A percentile compares a stretch with the other conserved stretches of the same genome.
These are phyloP conservation scores for Megacollybia platyphylla DNA, from an alignment of 1,284 basidiomycete genomes.

Conservation along the genomic window DNA sequence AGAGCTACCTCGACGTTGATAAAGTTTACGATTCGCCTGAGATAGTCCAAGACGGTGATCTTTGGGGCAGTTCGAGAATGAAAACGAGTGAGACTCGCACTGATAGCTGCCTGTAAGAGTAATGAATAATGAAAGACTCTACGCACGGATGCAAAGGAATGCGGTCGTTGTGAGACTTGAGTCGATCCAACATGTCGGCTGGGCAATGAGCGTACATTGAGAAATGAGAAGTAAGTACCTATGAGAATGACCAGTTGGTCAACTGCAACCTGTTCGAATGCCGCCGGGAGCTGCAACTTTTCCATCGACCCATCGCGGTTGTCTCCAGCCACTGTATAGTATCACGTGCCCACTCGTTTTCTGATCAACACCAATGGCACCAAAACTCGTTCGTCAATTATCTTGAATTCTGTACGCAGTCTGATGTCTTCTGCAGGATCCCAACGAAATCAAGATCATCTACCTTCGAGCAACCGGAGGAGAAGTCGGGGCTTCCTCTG, in stretches of 20 bases:
- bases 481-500: constrained; percentile 98
- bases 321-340: background rate
- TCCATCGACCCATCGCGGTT: constrained; percentile 66
- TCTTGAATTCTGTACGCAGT: constrained; percentile 7
- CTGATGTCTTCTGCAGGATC: constrained; percentile 43
- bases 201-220: constrained; percentile 9
- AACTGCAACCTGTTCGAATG: constrained; percentile 67
- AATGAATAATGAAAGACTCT: constrained; percentile 7
- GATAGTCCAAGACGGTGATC: constrained; percentile 81
- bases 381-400: constrained; percentile 54
- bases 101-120: constrained; percentile 17
- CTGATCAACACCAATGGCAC: constrained; percentile 43
- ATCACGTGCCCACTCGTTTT: constrained; percentile 6
- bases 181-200: constrained; percentile 90
- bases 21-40: constrained; percentile 82
- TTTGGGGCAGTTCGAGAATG: constrained; percentile 82
- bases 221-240: constrained; percentile 30
- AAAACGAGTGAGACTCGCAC: constrained; percentile 81
- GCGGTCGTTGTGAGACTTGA: constrained; percentile 88
- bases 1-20: constrained; percentile 79
- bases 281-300: constrained; percentile 46
- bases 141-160: constrained; percentile 76
- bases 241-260: constrained; percentile 80
- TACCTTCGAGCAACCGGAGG: constrained; percentile 98
- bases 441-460: constrained; percentile 96